A percentile compares a stretch with the other conserved stretches of the same genome.
Conservation (phyloP, 2,329 filamentous ascomycete species). For the Elsinoe australis region DNA sequence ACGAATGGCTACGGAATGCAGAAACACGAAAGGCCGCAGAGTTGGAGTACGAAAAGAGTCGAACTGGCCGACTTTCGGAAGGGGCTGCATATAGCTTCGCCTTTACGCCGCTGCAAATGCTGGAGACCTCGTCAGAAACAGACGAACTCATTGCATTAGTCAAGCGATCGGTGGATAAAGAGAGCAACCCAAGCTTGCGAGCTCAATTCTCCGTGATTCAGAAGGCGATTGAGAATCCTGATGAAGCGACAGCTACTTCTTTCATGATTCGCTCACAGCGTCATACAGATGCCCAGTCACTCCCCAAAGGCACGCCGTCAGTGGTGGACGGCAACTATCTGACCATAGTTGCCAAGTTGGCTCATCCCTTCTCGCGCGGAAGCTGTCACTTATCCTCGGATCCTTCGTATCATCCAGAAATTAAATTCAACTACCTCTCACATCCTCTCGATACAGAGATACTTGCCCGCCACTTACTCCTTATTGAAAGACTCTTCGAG, state of each 20-base stretch:
- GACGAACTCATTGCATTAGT: constrained; percentile 22
- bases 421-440: constrained; percentile 27
- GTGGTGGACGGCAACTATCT: constrained; percentile 22
- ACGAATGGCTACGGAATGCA: constrained; percentile 13
- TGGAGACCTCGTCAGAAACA: constrained; percentile 21
- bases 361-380: constrained; percentile 26
- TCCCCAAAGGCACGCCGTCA: constrained; percentile 3
- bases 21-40: constrained; percentile 51
- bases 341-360: constrained; percentile 22
- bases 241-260: constrained; percentile 23
- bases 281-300: neutral
- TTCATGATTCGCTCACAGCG: constrained; percentile 19
- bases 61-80: constrained; percentile 17
- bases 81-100: constrained; percentile 21
- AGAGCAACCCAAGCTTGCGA: constrained; percentile 16
- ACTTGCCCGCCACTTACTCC: constrained; percentile 24
- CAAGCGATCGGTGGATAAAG: constrained; percentile 17
- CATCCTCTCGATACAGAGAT: constrained; percentile 28
- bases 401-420: constrained; percentile 21
- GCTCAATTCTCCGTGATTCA: constrained; percentile 20
- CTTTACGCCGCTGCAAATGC: constrained; percentile 22
- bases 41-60: constrained; percentile 31
- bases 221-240: constrained; percentile 19
- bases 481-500: constrained; percentile 36
- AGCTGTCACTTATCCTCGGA: constrained; percentile 25